Base-by-base conservation (phyloP, 257 asterid species). In the Salvia splendens region DNA sequence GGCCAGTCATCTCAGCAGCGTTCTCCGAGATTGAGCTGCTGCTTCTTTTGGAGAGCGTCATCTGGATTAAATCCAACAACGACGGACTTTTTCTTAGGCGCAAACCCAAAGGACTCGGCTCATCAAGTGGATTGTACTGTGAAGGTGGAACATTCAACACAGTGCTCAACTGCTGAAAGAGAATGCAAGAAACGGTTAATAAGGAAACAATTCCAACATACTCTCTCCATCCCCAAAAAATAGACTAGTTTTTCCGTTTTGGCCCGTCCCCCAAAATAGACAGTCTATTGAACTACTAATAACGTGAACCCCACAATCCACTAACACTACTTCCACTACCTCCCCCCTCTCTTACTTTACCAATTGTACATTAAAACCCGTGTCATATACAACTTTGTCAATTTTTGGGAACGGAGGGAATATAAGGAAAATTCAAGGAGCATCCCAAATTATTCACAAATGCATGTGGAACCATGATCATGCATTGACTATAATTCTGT, bases 31-130 rank as follows among this genome's bases (percentile, higher is more conserved):
- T 10, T 59, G 78, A 67, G 42, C 73, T 48, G 46, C 72, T 64
- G 64, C 49, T 65, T 64, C 80, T 73, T 33, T 71, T 79, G 3
- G 95, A 77, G 63, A 91, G 85, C 70, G 64, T 82, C 94, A 70
- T 86, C 61, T 85, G 88, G 57, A 91, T 85, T 77, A 91, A 77
- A 40, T 88, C 95, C 81, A 84, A 38, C 28, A 91, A 67, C 1
- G 97, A 91, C n/a, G 85, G 91, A 61, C 85, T 88, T 83, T 86
- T 88, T 40, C 73, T 85, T 64, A 91, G 84, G 73, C 76, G 65
- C 83, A 91, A 83, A 36, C 96, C 96, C 76, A 88, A 69, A 24
- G 97, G 96, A 67, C 93, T 80, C 42, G 98, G 96, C 78, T 88
- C 91, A 62, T 80, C 86, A 55, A 88, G 84, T 11, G 82, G 90